Evolutionary conservation across 208 protist genomes (phyloP), one percentile per base, ranked within the genome.

Genomic region (Wallacemonas sp.): DNA sequence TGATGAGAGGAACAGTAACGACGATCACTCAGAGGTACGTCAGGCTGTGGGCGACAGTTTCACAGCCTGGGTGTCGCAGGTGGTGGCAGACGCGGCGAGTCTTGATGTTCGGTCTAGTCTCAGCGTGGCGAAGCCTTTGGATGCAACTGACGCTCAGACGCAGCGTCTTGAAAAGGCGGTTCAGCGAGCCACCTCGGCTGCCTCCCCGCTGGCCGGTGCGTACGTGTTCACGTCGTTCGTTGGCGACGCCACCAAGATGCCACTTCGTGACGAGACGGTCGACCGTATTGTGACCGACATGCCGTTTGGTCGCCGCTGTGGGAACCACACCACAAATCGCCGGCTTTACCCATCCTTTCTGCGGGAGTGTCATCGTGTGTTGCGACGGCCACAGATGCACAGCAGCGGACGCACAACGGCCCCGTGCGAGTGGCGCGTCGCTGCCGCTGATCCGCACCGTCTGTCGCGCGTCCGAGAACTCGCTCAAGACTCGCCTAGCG

Each of bases 281-380:
- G 81, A 91, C 61, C 69, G 75, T 63, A 61, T 91, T 1, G 47
- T 91, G 1, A 86, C 81, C 12, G 85, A 91, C 52, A 72, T 91
- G 68, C 85, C 85, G 0, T 91, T 91, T 72, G 85, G 85, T 5
- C 55, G 73, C 16, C 74, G 81, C 4, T 91, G 85, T 64, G 85
- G 78, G 30, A 86, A 36, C 16, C 85, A 91, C 71, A 38, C 52
- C 23, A 60, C 49, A 16, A 91, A 91, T 55, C 21, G 26, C 16
- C 47, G 61, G 2, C 68, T 91, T 1, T 91, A 91, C 61, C 80
- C 80, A 14, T 39, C 38, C 9, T 63, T 87, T 14, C 34, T 91
- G 29, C 55, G 55, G 1, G 79, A 87, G 67, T 81, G 74, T 29
- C 43, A 85, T 36, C 78, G 85, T 34, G 57, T 87, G 11, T 70